Conservation (phyloP, 164 flowering plant genomes). For the Malania oleifera region DNA sequence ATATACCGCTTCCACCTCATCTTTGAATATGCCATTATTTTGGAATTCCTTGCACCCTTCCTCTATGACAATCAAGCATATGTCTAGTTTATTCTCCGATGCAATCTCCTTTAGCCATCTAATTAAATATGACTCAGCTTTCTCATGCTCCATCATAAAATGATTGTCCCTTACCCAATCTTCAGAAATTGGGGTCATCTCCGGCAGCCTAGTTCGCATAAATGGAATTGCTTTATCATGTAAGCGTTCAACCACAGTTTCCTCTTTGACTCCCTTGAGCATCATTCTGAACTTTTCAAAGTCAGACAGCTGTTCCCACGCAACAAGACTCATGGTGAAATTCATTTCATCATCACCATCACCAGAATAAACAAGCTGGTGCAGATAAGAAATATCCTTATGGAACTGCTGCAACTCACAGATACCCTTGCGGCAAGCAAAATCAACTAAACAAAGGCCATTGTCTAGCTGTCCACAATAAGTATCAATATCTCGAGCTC, state of each 20-base stretch:
- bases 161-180: conserved; percentile 11
- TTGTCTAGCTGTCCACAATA: conserved; percentile 88
- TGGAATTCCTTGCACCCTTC: conserved; percentile 61
- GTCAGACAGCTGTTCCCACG: conserved; percentile 75
- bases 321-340: conserved; percentile 47
- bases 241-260: conserved; percentile 50
- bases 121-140: conserved; percentile 63
- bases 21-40: conserved; percentile 42
- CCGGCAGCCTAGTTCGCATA: conserved; percentile 42
- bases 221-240: conserved; percentile 66
- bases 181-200: conserved; percentile 10
- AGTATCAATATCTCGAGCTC: conserved; percentile 78
- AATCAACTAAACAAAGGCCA: conserved; percentile 63
- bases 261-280: conserved; percentile 69
- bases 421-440: conserved; percentile 74
- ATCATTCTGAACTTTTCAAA: conserved; percentile 89
- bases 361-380: conserved; percentile 71
- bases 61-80: conserved; percentile 68
- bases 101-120: conserved; percentile 87
- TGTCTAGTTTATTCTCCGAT: conserved; percentile 56
- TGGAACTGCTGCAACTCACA: conserved; percentile 57
- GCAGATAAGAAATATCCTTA: conserved; percentile 59
- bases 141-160: conserved; percentile 17
- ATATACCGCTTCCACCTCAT: conserved; percentile 67
- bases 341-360: conserved; percentile 38